Evolutionary conservation across 1,139 yeast species (phyloP).

Genomic region (Kurtzmaniella quercitrusa): DNA sequence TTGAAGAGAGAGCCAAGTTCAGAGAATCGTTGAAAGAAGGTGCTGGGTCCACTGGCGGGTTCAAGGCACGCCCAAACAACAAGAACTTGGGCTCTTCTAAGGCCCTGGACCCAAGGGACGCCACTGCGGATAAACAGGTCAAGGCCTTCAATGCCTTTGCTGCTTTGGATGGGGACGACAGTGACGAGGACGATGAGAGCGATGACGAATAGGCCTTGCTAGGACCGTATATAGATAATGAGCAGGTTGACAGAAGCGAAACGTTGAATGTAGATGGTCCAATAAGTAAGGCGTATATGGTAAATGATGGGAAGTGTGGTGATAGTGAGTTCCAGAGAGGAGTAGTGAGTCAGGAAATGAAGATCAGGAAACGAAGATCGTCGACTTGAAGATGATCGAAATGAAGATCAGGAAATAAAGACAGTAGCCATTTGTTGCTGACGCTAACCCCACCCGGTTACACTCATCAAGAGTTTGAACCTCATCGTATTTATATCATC

Average conservation of each 20-base stretch:
- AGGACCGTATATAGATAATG: constrained; percentile 7
- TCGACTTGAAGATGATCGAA: too few relatives aligned
- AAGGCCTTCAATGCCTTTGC: constrained; percentile 73
- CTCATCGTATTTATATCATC: too few relatives aligned
- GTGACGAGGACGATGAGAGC: constrained; percentile 27
- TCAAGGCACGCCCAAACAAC: constrained; percentile 64
- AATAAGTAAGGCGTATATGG: too few relatives aligned
- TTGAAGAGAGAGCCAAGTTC: constrained; percentile 45
- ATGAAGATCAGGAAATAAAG: too few relatives aligned
- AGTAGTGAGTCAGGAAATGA: not conserved
- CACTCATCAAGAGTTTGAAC: too few relatives aligned
- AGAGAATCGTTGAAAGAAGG: constrained; percentile 42
- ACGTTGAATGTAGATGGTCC: not conserved
- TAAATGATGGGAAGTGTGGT: too few relatives aligned
- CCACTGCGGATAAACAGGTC: constrained; percentile 62
- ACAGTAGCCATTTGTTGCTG: too few relatives aligned
- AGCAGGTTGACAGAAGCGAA: not conserved
- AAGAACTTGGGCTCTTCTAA: constrained; percentile 71
- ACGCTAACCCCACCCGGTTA: too few relatives aligned
- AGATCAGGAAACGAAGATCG: too few relatives aligned
- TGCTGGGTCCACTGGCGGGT: constrained; percentile 14
- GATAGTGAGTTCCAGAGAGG: too few relatives aligned
- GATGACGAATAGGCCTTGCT: constrained; percentile 4
- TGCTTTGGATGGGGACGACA: constrained; percentile 65
- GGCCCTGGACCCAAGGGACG: constrained; percentile 69